Evolutionary conservation across 768 basidiomycete species (phyloP), one percentile per base, ranked within the genome.

Genomic region (Ramaria rubella): DNA sequence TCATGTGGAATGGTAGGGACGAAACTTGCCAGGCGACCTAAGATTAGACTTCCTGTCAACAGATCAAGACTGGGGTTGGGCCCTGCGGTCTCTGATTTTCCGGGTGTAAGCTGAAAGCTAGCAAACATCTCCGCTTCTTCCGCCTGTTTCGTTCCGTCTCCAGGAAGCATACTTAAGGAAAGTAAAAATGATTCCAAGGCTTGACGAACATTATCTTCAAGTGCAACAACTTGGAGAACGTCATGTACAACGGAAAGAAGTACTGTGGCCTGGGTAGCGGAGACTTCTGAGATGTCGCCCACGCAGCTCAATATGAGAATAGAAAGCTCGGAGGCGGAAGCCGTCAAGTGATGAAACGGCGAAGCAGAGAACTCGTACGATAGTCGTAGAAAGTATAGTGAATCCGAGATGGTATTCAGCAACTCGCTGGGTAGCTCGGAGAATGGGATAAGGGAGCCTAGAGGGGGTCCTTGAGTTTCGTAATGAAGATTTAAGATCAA

Each of bases 51-150:
- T 42, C 85, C 80, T 1, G 83, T 82, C 45, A 85, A 71, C 19
- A 81, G 77, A 62, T 90, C 87, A 12, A 80, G 77, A 60, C 83
- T 81, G 1, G 84, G 81, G 61, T 74, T 80, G 21, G 83, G 72
- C 11, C 78, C 80, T 29, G 80, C 64, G 50, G 79, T 70, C 56
- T 84, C 81, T 14, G 73, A 76, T 65, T 83, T 87, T 19, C 79
- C 80, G 29, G 83, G 65, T 9, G 77, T 71, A 52, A 83, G 65
- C 57, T 84, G 85, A 36, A 83, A 68, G 21, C 72, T 79, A 52
- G 87, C 86, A 72, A 86, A 79, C 68, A 86, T 76, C 58, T 87
- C 85, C 15, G 83, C 81, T 68, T 89, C 86, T 56, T 80, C 74
- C n/a, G 82, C 77, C 46, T 75, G 78, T 65, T 85, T 87, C 24